Conservation (phyloP, 805 yeast species). For the Nakazawaea holstii region DNA sequence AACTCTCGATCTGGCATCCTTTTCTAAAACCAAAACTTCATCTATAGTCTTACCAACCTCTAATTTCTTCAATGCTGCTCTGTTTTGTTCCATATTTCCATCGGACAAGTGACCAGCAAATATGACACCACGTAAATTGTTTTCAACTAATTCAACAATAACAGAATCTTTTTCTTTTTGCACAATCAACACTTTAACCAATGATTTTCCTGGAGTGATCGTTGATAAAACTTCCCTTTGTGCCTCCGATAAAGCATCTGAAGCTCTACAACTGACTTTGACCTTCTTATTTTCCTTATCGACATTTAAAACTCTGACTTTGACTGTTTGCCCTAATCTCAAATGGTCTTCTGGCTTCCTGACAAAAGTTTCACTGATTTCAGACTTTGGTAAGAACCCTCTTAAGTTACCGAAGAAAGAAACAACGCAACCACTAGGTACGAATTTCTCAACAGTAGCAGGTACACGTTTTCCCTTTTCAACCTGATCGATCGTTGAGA, state of each 20-base stretch:
- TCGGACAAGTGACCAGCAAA: slow-evolving; percentile 74
- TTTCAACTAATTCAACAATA: slow-evolving; percentile 52
- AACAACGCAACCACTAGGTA: slow-evolving; percentile 74
- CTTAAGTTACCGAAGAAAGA: slow-evolving; percentile 74
- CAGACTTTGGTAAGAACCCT: slow-evolving; percentile 82
- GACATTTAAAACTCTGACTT: slow-evolving; percentile 57
- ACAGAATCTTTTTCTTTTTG: slow-evolving; percentile 75
- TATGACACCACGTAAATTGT: slow-evolving; percentile 62
- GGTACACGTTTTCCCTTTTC: slow-evolving; percentile 46
- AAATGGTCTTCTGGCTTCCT: slow-evolving; percentile 72
- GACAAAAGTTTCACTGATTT: slow-evolving; percentile 86
- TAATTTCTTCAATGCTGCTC: slow-evolving; percentile 57
- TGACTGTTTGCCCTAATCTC: slow-evolving; percentile 78
- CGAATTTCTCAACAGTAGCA: slow-evolving; percentile 71
- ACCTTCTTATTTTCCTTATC: slow-evolving; percentile 50
- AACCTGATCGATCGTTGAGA: slow-evolving; percentile 33
- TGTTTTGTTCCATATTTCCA: slow-evolving; percentile 65
- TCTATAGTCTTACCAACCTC: slow-evolving; percentile 55
- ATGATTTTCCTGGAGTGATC: slow-evolving; percentile 55
- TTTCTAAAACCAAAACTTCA: slow-evolving; percentile 63
- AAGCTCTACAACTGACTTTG: slow-evolving; percentile 68
- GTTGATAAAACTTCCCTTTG: slow-evolving; percentile 41
- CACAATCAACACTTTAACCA: slow-evolving; percentile 54
- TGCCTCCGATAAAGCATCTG: slow-evolving; percentile 43
- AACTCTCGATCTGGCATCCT: slow-evolving; percentile 54